Percentiles rank a stretch among this genome's conserved stretches.
phyloP scores from a whole-genome alignment of 1,284 basidiomycete genomes.

The Puccinia coronata region DNA sequence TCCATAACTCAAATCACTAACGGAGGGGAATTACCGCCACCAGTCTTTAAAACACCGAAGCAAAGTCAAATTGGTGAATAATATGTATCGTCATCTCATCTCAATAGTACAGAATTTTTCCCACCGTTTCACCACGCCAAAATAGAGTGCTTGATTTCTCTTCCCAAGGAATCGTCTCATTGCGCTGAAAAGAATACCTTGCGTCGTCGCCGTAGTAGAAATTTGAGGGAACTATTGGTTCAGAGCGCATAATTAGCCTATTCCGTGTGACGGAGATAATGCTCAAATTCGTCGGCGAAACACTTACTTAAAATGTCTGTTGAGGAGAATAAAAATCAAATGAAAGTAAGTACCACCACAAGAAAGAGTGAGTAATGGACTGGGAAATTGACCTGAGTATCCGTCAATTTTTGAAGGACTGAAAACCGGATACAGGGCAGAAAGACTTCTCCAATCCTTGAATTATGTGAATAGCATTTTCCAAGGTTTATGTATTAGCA shows the following conservation, averaged over 20 bases:
- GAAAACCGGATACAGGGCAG: constrained; percentile 48
- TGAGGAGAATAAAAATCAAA: not conserved
- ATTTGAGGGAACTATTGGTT: constrained; percentile 43
- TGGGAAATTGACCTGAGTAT: constrained; percentile 35
- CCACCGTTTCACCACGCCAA: constrained; percentile 47
- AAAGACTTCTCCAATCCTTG: constrained; percentile 49
- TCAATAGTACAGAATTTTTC: not conserved
- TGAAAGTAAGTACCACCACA: not conserved
- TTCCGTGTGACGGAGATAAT: too few species aligned
- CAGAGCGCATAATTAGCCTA: not conserved
- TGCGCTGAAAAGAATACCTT: constrained; percentile 44
- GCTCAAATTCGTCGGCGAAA: not conserved
- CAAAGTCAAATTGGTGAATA: not conserved
- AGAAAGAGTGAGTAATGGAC: not conserved
- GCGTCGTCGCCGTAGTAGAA: constrained; percentile 50
- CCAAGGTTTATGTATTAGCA: constrained; percentile 12
- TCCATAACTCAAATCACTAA: constrained; percentile 19
- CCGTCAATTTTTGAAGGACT: constrained; percentile 49
- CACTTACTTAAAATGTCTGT: constrained; percentile 46
- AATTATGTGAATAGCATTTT: not conserved
- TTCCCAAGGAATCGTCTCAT: constrained; percentile 47
- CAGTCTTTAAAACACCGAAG: constrained; percentile 30
- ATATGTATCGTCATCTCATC: not conserved
- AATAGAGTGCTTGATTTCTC: constrained; percentile 34
- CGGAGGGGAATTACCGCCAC: constrained; percentile 49